phyloP scores from a whole-genome alignment of 73 alveolate species.

The Paramecium sonneborni region DNA sequence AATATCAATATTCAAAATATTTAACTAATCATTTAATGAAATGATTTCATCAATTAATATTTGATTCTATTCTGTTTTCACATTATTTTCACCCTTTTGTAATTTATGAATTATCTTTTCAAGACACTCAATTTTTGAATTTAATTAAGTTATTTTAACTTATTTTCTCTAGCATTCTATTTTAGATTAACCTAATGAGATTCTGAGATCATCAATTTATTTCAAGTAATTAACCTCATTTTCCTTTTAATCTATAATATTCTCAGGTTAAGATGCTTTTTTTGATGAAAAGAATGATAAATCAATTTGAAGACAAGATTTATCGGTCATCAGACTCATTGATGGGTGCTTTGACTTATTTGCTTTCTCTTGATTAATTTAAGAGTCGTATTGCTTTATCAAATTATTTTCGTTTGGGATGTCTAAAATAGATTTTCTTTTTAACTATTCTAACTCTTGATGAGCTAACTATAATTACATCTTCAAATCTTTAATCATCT shows the following conservation, averaged over 20 bases:
- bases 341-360: not conserved
- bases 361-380: not conserved
- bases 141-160: not conserved
- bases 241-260: not conserved
- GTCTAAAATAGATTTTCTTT: constrained; percentile 7
- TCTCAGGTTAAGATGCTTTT: not conserved
- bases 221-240: not conserved
- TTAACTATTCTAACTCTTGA: constrained; percentile 35
- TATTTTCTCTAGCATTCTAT: not conserved
- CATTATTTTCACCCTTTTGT: not conserved
- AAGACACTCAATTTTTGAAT: not conserved
- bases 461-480: constrained; percentile 57
- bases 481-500: constrained; percentile 64
- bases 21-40: not conserved
- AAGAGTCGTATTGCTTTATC: not conserved
- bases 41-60: not conserved
- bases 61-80: not conserved
- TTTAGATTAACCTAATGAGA: not conserved
- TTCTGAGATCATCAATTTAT: not conserved
- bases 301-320: not conserved
- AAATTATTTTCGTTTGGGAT: constrained; percentile 49
- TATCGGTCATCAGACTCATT: not conserved
- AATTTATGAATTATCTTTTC: not conserved
- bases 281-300: not conserved
- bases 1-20: not conserved